Evolutionary conservation across 2,329 filamentous ascomycete genomes (phyloP), one percentile per base, ranked within the genome.

Genomic region (Colletotrichum camelliae): DNA sequence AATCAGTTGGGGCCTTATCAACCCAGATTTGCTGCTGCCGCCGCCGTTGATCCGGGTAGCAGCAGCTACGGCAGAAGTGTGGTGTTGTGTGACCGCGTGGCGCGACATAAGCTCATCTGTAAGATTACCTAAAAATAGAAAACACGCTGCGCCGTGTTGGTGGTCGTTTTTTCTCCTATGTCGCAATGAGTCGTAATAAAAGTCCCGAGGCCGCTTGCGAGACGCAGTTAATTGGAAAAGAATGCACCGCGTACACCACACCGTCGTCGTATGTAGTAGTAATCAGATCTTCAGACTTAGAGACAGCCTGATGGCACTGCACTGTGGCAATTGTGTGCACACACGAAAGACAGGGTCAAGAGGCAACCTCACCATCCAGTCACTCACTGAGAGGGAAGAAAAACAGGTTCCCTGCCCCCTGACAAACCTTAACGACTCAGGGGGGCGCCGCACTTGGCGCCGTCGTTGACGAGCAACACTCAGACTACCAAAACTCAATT

Each of bases 111-210:
- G 43, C 27, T 33, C 27, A 67, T 55, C 27, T 24, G 27, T 55
- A 7, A n/a, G 37, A 16, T 55, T 55, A 29, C 2, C 72, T 65
- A 70, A 70, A 70, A 74, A 70, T 74, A 74, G 72, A 65, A 8
- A 24, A 24, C 24, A 24, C 24, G 24, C 24, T 24, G 24, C 24
- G 24, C 5, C n/a, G n/a, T 15, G 27, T 29, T n/a, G 64, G 24
- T 39, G 7, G 29, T 27, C 13, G 27, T 57, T 67, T 35, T 68
- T 58, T 57, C 24, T 31, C 52, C 29, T 69, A 60, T 21, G 67
- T 69, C 8, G 55, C 55, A 69, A 29, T 37, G 66, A 70, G 67
- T 48, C 55, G 57, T 48, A 33, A 70, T 61, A 60, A 27, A 48
- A 31, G 60, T 24, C 67, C 57, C 39, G 33, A 67, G 62, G 27